Percentiles rank a stretch among this genome's conserved stretches.
Evolutionary conservation across 805 yeast species (phyloP).

Genomic region (Cyberlindnera euphorbiae): DNA sequence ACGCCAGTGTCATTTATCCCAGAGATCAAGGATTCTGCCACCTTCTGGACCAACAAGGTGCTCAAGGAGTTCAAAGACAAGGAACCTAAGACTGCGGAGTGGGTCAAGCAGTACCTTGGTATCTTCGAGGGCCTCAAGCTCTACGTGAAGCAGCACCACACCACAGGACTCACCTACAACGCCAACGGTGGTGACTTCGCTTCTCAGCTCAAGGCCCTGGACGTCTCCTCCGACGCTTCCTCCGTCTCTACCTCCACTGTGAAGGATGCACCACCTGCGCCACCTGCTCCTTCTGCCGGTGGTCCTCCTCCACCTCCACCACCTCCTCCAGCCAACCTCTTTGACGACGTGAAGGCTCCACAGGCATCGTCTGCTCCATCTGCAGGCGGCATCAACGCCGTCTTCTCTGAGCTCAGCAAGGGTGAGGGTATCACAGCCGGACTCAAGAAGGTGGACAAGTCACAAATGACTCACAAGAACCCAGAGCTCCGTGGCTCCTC

Average conservation of each 20-base stretch:
- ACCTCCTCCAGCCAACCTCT: constrained; percentile 79
- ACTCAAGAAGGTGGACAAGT: constrained; percentile 86
- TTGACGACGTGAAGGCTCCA: constrained; percentile 33
- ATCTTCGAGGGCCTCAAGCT: constrained; percentile 65
- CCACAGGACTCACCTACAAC: constrained; percentile 85
- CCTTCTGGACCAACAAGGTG: constrained; percentile 90
- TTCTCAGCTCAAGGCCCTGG: constrained; percentile 37
- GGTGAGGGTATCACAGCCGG: constrained; percentile 84
- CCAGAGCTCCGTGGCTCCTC: constrained; percentile 67
- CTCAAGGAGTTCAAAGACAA: constrained; percentile 77
- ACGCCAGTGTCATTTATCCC: constrained; percentile 74
- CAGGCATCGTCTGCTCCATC: constrained; percentile 25
- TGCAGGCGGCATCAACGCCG: constrained; percentile 71
- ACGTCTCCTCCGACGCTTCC: constrained; percentile 26
- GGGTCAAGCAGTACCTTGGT: constrained; percentile 68
- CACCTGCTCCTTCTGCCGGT: constrained; percentile 84
- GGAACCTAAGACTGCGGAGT: constrained; percentile 64
- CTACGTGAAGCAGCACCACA: constrained; percentile 72
- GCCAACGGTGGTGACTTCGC: constrained; percentile 53
- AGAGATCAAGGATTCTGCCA: constrained; percentile 86
- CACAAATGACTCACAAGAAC: constrained; percentile 91
- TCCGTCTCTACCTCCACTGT: constrained; percentile 34
- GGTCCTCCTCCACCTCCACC: constrained; percentile 90
- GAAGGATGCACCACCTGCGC: constrained; percentile 63
- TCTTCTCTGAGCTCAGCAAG: constrained; percentile 82